Evolutionary conservation across 1,139 yeast genomes (phyloP), one percentile per base, ranked within the genome.

Genomic region (Taiozyma sp.): DNA sequence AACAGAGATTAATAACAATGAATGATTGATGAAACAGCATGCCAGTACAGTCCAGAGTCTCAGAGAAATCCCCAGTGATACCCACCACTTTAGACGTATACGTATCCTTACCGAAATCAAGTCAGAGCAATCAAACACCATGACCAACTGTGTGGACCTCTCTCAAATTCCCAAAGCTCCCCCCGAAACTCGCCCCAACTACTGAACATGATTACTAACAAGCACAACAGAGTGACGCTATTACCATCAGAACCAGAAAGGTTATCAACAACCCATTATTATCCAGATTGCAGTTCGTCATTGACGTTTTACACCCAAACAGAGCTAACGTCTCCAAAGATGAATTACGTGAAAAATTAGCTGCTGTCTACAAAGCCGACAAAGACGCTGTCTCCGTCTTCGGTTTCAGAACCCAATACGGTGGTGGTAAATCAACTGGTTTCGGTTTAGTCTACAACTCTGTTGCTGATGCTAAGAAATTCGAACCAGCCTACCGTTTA

Each of bases 351-450:
- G 98, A 90, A 79, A 91, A 85, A 79, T 85, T 95, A 72, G 90
- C 99, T 72, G 85, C 87, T 71, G 81, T 86, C 72, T 95, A 95
- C 97, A 91, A 90, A 85, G 83, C 96, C 73, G 98, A 93, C 74
- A 91, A 93, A 83, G 97, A 93, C 70, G 88, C 97, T 71, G 96
- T 93, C 65, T 91, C 98, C 63, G 99, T 93, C 66, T 93, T 93
- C 74, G 99, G 98, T 74, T 88, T 93, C 96, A 88, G 96, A 85
- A 93, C 99, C 70, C 95, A 89, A 79, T 93, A 83, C 76, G 99
- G 99, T 88, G 99, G 99, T 79, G 97, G 98, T 72, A 93, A 89
- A 81, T 89, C 99, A 65, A 86, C 97, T 66, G 99, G 99, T 74
- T 93, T 93, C 81, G 99, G 99, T 77, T 85, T 93, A 74, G 87